Evolutionary conservation across 2,329 filamentous ascomycete species (phyloP).

Genomic region (Thielaviopsis ethacetica): DNA sequence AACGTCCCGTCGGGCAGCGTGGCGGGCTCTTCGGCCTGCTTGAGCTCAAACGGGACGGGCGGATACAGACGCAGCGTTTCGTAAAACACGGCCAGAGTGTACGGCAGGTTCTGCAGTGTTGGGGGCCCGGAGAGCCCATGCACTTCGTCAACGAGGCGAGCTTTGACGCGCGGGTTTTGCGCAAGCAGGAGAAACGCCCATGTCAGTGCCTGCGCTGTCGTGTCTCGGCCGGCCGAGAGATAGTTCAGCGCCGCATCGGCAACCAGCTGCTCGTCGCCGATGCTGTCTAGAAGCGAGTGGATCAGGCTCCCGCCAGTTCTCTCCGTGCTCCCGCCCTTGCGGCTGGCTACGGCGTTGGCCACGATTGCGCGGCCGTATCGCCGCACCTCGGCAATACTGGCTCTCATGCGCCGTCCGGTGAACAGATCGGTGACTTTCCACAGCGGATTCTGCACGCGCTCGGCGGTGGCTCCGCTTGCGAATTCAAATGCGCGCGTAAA

Average conservation of each 20-base stretch:
- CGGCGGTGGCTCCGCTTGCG: constrained; percentile 41
- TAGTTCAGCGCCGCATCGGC: constrained; percentile 51
- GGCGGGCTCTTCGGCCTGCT: constrained; percentile 35
- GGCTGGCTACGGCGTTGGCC: constrained; percentile 31
- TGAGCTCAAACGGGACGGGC: constrained; percentile 50
- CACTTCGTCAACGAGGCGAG: constrained; percentile 28
- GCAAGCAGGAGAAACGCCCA: constrained; percentile 48
- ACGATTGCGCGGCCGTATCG: constrained; percentile 42
- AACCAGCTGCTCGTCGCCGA: constrained; percentile 37
- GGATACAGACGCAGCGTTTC: constrained; percentile 46
- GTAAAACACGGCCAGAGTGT: constrained; percentile 44
- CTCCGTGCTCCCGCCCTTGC: constrained; percentile 13
- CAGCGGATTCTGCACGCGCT: constrained; percentile 49
- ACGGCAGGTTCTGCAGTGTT: constrained; percentile 31
- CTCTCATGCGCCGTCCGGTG: constrained; percentile 30
- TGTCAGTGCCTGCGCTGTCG: constrained; percentile 46
- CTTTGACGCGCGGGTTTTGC: constrained; percentile 26
- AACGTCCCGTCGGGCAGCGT: constrained; percentile 44
- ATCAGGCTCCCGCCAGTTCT: constrained; percentile 34
- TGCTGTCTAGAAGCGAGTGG: constrained; percentile 40
- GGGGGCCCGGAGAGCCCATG: constrained; percentile 14
- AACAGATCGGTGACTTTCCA: constrained; percentile 43
- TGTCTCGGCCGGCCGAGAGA: constrained; percentile 47
- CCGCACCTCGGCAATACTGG: constrained; percentile 33
- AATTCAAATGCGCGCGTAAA: constrained; percentile 46